These are phyloP conservation scores for Rubus idaeus DNA, from an alignment of 306 rosid species.

Conservation along the genomic window DNA sequence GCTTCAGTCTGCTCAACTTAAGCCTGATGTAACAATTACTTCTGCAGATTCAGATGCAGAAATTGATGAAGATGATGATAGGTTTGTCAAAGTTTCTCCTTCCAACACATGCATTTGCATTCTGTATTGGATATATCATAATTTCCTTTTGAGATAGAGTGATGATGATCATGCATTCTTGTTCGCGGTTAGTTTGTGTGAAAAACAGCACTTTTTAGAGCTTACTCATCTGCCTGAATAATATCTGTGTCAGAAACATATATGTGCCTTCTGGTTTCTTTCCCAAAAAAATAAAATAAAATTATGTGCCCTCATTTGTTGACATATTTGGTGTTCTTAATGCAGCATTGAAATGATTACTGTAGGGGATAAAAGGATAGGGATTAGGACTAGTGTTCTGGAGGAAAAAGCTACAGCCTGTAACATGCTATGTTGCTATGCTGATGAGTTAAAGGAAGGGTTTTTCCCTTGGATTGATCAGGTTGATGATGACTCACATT, in stretches of 20 bases:
- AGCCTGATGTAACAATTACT: constrained; percentile 94
- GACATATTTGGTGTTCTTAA: not conserved
- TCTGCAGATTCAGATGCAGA: constrained; percentile 91
- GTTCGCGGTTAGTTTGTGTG: not conserved
- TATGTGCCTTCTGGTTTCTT: not conserved
- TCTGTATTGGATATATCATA: not conserved
- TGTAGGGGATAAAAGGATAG: constrained; percentile 94
- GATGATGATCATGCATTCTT: not conserved
- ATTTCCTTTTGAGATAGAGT: constrained; percentile 9
- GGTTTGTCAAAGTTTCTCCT: constrained; percentile 40
- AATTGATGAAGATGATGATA: constrained; percentile 93
- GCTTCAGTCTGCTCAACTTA: constrained; percentile 91
- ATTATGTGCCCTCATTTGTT: not conserved
- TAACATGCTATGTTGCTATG: constrained; percentile 97
- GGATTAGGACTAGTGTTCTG: constrained; percentile 92
- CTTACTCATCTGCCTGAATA: not conserved
- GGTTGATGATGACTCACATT: constrained; percentile 38
- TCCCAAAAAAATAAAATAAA: not conserved
- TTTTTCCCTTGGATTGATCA: constrained; percentile 99
- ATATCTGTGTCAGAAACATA: not conserved
- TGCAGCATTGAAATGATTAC: constrained; percentile 94
- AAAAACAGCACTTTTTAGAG: not conserved
- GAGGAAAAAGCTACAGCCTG: constrained; percentile 99
- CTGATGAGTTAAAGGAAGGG: constrained; percentile 96
- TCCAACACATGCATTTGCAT: not conserved